A percentile compares a stretch with the other conserved stretches of the same genome.
Conservation (phyloP, 2,329 filamentous ascomycete genomes). For the Colletotrichum tofieldiae region DNA sequence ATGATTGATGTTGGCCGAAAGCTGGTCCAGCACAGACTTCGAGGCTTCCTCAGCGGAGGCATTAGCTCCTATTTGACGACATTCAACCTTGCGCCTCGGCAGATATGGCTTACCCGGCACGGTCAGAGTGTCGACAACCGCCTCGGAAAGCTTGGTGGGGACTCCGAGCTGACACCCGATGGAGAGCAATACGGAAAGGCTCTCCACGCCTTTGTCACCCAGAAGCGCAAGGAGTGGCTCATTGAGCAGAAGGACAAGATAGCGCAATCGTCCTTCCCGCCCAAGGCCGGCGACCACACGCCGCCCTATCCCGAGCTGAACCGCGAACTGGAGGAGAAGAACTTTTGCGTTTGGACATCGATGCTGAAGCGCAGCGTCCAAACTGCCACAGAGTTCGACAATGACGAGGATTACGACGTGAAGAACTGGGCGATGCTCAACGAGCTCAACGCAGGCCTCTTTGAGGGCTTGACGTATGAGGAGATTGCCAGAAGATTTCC, state of each 20-base stretch:
- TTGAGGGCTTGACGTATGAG: conserved; percentile 95
- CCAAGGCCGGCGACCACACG: conserved; percentile 90
- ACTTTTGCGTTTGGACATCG: conserved; percentile 98
- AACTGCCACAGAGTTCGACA: conserved; percentile 89
- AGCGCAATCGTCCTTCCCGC: conserved; percentile 86
- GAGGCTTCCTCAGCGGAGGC: conserved; percentile 91
- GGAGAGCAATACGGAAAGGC: conserved; percentile 85
- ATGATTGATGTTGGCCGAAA: conserved; percentile 99
- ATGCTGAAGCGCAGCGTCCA: conserved; percentile 94
- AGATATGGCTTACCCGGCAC: conserved; percentile 98
- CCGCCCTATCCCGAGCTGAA: conserved; percentile 93
- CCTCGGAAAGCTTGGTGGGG: conserved; percentile 89
- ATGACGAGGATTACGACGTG: conserved; percentile 94
- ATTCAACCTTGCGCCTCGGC: conserved; percentile 94
- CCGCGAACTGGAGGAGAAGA: conserved; percentile 81
- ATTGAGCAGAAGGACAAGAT: conserved; percentile 85
- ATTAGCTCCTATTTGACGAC: conserved; percentile 96
- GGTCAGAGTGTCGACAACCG: conserved; percentile 93
- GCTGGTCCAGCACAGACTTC: conserved; percentile 89
- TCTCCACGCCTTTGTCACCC: conserved; percentile 86
- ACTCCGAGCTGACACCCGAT: conserved; percentile 86
- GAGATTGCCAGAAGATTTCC: conserved; percentile 86
- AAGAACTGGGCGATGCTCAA: conserved; percentile 99
- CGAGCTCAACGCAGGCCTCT: conserved; percentile 92
- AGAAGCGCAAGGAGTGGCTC: conserved; percentile 86